phyloP scores from a whole-genome alignment of 1,284 basidiomycete species.

The Malassezia caprae region DNA sequence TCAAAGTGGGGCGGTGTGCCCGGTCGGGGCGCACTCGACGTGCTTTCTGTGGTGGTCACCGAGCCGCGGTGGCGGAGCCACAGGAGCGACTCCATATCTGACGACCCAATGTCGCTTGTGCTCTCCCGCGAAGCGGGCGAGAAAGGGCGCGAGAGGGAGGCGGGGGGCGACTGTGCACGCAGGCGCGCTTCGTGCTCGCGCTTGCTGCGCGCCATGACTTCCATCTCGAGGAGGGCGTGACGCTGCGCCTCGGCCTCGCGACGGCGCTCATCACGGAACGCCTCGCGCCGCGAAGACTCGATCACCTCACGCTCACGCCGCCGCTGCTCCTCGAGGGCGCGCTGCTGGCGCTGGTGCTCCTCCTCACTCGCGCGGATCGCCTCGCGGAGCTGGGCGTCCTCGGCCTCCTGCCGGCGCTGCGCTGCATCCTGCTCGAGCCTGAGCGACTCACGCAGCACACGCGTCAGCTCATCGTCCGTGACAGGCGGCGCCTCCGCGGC shows the following conservation, averaged over 20 bases:
- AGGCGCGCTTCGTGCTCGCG: slow-evolving; percentile 13
- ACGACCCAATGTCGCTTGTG: background rate
- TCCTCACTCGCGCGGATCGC: slow-evolving; percentile 9
- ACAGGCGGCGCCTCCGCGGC: slow-evolving; percentile 8
- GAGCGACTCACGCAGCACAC: slow-evolving; percentile 44
- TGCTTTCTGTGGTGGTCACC: background rate
- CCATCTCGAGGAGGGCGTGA: slow-evolving; percentile 13
- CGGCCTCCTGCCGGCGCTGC: slow-evolving; percentile 28
- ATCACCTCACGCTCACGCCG: background rate
- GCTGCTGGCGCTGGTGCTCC: slow-evolving; percentile 6
- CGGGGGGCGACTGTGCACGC: background rate
- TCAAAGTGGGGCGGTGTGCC: background rate
- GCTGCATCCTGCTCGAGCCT: slow-evolving; percentile 46
- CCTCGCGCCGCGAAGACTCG: slow-evolving; percentile 11
- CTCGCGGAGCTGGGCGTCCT: slow-evolving; percentile 13
- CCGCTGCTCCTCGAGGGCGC: slow-evolving; percentile 3
- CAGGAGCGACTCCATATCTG: slow-evolving; percentile 9
- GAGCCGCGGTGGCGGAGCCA: slow-evolving; percentile 6
- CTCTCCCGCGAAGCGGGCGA: background rate
- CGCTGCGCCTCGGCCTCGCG: slow-evolving; percentile 17
- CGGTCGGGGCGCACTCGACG: background rate
- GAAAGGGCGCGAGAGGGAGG: background rate
- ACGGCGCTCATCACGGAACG: slow-evolving; percentile 7
- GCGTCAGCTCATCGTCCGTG: slow-evolving; percentile 32
- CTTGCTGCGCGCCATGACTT: slow-evolving; percentile 16